Conservation (phyloP, 192 early-diverging fungal species). For the Haplosporangium gracile region DNA sequence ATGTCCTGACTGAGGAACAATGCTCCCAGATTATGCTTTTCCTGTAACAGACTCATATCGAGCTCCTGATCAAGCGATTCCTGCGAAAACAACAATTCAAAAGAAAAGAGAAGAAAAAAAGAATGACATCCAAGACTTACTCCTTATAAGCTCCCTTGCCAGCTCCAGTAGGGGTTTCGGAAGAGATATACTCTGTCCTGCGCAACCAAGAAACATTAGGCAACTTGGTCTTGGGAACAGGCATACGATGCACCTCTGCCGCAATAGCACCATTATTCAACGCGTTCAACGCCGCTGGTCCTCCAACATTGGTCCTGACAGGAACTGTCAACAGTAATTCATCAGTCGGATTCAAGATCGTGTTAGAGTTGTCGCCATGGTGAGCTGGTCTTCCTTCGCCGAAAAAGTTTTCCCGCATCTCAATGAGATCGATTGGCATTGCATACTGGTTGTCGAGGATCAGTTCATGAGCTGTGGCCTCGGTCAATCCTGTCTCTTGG, state of each 20-base stretch:
- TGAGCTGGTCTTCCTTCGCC: slow-evolving; percentile 52
- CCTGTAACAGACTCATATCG: too few relatives aligned
- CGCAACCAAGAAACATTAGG: slow-evolving; percentile 66
- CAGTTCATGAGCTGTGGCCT: slow-evolving; percentile 60
- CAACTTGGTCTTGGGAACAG: slow-evolving; percentile 30
- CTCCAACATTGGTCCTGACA: slow-evolving; percentile 15
- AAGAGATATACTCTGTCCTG: slow-evolving; percentile 68
- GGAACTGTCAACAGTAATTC: slow-evolving; percentile 21
- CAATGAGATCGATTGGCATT: slow-evolving; percentile 62
- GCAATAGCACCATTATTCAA: not conserved
- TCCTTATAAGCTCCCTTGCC: slow-evolving; percentile 46
- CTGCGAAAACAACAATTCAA: not conserved
- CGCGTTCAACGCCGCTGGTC: not conserved
- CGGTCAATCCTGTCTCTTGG: slow-evolving; percentile 57
- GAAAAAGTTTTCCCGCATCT: slow-evolving; percentile 60
- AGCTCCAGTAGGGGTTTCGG: slow-evolving; percentile 58
- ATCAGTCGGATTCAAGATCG: slow-evolving; percentile 13
- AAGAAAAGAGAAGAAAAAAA: not conserved
- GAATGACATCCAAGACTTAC: slow-evolving; percentile 11
- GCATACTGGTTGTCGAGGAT: slow-evolving; percentile 58
- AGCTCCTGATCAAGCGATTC: too few relatives aligned
- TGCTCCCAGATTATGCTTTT: too few relatives aligned
- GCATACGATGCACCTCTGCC: slow-evolving; percentile 1
- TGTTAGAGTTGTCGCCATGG: slow-evolving; percentile 19
- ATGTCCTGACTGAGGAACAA: too few relatives aligned